A percentile compares a stretch with the other conserved stretches of the same genome.
phyloP scores from a whole-genome alignment of 805 yeast genomes.

The Candida ortonii region DNA sequence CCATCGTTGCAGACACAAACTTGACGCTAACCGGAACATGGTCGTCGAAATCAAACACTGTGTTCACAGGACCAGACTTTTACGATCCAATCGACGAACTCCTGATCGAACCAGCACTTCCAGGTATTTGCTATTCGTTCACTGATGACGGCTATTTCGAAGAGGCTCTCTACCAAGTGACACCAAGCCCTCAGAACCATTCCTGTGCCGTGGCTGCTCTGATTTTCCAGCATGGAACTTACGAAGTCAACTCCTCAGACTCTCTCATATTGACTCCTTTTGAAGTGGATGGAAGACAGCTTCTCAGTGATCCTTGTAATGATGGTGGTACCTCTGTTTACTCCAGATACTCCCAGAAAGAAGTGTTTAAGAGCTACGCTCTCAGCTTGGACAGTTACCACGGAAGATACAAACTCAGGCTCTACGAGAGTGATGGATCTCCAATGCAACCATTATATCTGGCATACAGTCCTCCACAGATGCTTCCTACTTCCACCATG shows the following conservation, averaged over 20 bases:
- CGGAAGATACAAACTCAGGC: slow-evolving; percentile 74
- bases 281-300: slow-evolving; percentile 87
- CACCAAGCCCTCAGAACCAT: slow-evolving; percentile 69
- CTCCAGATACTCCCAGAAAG: slow-evolving; percentile 67
- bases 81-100: slow-evolving; percentile 96
- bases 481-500: slow-evolving; percentile 90
- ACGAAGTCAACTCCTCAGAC: slow-evolving; percentile 61
- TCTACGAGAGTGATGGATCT: slow-evolving; percentile 76
- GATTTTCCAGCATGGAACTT: slow-evolving; percentile 87
- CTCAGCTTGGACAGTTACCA: slow-evolving; percentile 73
- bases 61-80: slow-evolving; percentile 94
- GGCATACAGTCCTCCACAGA: slow-evolving; percentile 91
- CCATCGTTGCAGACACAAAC: slow-evolving; percentile 7
- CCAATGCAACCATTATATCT: slow-evolving; percentile 83
- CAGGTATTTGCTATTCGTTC: slow-evolving; percentile 91
- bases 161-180: slow-evolving; percentile 80
- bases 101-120: slow-evolving; percentile 90
- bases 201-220: slow-evolving; percentile 80
- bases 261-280: slow-evolving; percentile 69
- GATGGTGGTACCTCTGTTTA: slow-evolving; percentile 59
- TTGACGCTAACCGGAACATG: slow-evolving; percentile 78
- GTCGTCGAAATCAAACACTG: slow-evolving; percentile 91
- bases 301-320: slow-evolving; percentile 84
- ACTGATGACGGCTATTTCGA: slow-evolving; percentile 91
- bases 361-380: slow-evolving; percentile 53